A percentile compares a stretch with the other conserved stretches of the same genome.
phyloP scores from a whole-genome alignment of 1,139 yeast species.

The Nakaseomyces bracarensis region DNA sequence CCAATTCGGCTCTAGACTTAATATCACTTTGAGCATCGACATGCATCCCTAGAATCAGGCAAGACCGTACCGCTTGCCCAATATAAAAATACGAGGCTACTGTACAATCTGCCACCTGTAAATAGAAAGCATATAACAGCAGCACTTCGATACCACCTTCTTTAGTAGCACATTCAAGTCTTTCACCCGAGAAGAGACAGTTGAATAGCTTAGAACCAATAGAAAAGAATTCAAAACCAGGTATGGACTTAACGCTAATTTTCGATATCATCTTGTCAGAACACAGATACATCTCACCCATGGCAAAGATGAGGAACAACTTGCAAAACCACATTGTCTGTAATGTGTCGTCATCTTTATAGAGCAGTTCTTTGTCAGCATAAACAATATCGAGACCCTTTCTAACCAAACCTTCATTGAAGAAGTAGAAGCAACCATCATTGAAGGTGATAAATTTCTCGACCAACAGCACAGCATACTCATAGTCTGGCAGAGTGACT shows the following conservation, averaged over 20 bases:
- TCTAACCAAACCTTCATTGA: conserved; percentile 72
- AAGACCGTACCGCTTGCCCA: conserved; percentile 69
- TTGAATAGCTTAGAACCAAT: conserved; percentile 71
- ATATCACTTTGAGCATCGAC: conserved; percentile 69
- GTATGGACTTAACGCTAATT: conserved; percentile 40
- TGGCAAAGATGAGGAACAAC: conserved; percentile 63
- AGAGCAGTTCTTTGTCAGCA: conserved; percentile 32
- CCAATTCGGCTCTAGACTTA: conserved; percentile 57
- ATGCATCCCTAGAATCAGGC: conserved; percentile 72
- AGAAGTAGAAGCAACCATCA: conserved; percentile 80
- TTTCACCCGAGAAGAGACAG: conserved; percentile 70
- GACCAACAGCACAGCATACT: conserved; percentile 65
- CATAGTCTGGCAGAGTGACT: conserved; percentile 47
- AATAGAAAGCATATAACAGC: conserved; percentile 66
- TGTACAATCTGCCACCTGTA: conserved; percentile 81
- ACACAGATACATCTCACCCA: conserved; percentile 80
- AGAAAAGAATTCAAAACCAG: conserved; percentile 69
- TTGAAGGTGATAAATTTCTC: conserved; percentile 72
- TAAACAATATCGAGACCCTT: conserved; percentile 55
- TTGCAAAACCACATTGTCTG: conserved; percentile 81
- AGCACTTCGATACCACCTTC: conserved; percentile 81
- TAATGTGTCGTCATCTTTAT: conserved; percentile 44
- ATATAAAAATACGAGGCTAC: conserved; percentile 74
- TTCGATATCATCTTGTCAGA: conserved; percentile 40
- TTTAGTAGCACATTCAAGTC: conserved; percentile 64